Percentiles rank a stretch among this genome's conserved stretches.
Conservation (phyloP, 2,329 filamentous ascomycete genomes). For the Pseudogymnoascus sp. region DNA sequence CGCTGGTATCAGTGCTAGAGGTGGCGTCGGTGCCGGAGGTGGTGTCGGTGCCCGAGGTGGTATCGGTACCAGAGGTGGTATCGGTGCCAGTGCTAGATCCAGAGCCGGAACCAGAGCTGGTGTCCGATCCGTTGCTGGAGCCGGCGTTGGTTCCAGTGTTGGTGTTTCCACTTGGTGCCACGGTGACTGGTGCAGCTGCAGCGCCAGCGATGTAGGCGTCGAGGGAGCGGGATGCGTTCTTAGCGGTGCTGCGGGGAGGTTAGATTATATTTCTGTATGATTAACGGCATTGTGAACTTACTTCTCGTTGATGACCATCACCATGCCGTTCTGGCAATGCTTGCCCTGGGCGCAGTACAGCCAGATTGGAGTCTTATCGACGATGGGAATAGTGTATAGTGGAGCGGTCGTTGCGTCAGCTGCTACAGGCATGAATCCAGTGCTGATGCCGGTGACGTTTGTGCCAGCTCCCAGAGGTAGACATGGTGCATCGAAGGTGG, state of each 20-base stretch:
- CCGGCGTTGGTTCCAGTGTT: conserved; percentile 14
- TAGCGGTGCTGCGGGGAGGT: conserved; percentile 23
- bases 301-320: conserved; percentile 42
- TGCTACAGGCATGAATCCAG: conserved; percentile 58
- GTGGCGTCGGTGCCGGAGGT: background rate
- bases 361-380: conserved; percentile 66
- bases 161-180: conserved; percentile 30
- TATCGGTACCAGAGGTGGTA: background rate
- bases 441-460: conserved; percentile 54
- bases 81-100: conserved; percentile 11
- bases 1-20: background rate
- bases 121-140: background rate
- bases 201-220: conserved; percentile 32
- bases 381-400: conserved; percentile 65
- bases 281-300: conserved; percentile 36
- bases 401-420: conserved; percentile 48
- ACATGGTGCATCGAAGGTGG: conserved; percentile 66
- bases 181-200: conserved; percentile 32
- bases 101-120: conserved; percentile 12
- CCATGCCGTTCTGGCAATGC: conserved; percentile 55
- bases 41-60: background rate
- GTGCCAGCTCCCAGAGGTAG: conserved; percentile 46
- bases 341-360: conserved; percentile 67
- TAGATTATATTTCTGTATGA: conserved; percentile 22
- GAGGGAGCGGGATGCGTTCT: conserved; percentile 47